Conservation (phyloP, 1,284 basidiomycete genomes). For the Lignosus rhinocerotis region DNA sequence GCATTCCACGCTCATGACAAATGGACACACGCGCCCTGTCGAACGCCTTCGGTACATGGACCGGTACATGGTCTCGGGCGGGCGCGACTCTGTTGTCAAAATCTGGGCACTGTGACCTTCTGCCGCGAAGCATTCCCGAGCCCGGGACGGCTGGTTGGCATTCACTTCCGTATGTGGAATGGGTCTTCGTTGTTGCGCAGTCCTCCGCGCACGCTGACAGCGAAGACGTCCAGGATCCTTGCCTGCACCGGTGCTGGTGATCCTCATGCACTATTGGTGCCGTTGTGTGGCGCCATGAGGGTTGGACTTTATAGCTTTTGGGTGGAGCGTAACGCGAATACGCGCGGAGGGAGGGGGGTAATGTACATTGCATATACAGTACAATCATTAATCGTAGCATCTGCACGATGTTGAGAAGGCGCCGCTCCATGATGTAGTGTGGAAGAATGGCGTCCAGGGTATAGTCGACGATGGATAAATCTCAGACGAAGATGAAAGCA, state of each 20-base stretch:
- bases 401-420: too few relatives aligned
- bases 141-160: not conserved
- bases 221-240: not conserved
- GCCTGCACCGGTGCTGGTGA: not conserved
- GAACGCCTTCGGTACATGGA: constrained; percentile 96
- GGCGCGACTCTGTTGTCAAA: constrained; percentile 86
- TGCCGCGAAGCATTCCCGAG: not conserved
- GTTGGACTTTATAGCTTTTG: constrained; percentile 2
- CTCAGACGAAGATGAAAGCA: too few relatives aligned
- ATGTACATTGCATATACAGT: constrained; percentile 25
- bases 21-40: constrained; percentile 92
- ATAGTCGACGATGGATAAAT: too few relatives aligned
- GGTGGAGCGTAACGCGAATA: constrained; percentile 10
- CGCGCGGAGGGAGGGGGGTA: constrained; percentile 12
- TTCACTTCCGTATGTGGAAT: not conserved
- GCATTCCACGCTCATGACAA: constrained; percentile 80
- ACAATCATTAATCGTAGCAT: constrained; percentile 10
- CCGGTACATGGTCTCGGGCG: constrained; percentile 91
- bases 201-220: not conserved
- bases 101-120: constrained; percentile 87
- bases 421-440: too few relatives aligned
- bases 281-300: not conserved
- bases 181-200: not conserved
- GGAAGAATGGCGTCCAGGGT: too few relatives aligned
- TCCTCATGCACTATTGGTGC: not conserved